These are phyloP conservation scores for Mrakiaceae sp. DNA, from an alignment of 1,284 basidiomycete species.

Conservation along the genomic window DNA sequence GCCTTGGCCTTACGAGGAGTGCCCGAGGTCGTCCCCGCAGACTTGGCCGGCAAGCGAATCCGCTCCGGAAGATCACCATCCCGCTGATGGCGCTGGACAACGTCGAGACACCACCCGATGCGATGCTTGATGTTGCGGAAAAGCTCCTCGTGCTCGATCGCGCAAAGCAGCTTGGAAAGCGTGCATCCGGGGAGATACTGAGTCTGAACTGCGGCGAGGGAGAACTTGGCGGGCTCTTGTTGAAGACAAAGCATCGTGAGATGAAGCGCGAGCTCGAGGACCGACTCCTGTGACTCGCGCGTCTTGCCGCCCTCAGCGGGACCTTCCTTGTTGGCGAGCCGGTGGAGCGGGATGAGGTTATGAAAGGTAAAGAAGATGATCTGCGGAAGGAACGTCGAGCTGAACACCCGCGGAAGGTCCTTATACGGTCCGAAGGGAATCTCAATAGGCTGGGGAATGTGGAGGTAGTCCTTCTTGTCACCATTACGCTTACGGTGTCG, in stretches of 20 bases:
- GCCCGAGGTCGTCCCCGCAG: slow-evolving; percentile 23
- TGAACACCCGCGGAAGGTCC: slow-evolving; percentile 48
- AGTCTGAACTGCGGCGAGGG: slow-evolving; percentile 43
- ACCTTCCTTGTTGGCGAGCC: slow-evolving; percentile 15
- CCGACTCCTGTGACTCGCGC: slow-evolving; percentile 63
- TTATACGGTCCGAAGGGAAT: slow-evolving; percentile 57
- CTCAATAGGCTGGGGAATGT: slow-evolving; percentile 58
- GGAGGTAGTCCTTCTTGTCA: slow-evolving; percentile 47
- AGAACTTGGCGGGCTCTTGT: slow-evolving; percentile 54
- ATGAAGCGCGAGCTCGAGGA: slow-evolving; percentile 79
- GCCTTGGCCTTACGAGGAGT: slow-evolving; percentile 15
- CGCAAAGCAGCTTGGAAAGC: slow-evolving; percentile 59
- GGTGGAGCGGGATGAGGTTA: slow-evolving; percentile 44
- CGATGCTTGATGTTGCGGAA: slow-evolving; percentile 60
- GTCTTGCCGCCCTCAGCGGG: slow-evolving; percentile 37
- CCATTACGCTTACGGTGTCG: slow-evolving; percentile 53
- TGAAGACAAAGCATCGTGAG: slow-evolving; percentile 70
- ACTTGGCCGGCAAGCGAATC: slow-evolving; percentile 7
- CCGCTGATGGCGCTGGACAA: slow-evolving; percentile 32
- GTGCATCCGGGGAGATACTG: slow-evolving; percentile 40
- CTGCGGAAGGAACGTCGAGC: slow-evolving; percentile 57
- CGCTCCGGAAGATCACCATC: slow-evolving; percentile 5
- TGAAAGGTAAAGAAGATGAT: slow-evolving; percentile 64
- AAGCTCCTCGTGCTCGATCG: slow-evolving; percentile 59
- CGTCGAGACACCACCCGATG: slow-evolving; percentile 59